These are phyloP conservation scores for Bauhinia variegata DNA, from an alignment of 306 rosid genomes.

Conservation along the genomic window DNA sequence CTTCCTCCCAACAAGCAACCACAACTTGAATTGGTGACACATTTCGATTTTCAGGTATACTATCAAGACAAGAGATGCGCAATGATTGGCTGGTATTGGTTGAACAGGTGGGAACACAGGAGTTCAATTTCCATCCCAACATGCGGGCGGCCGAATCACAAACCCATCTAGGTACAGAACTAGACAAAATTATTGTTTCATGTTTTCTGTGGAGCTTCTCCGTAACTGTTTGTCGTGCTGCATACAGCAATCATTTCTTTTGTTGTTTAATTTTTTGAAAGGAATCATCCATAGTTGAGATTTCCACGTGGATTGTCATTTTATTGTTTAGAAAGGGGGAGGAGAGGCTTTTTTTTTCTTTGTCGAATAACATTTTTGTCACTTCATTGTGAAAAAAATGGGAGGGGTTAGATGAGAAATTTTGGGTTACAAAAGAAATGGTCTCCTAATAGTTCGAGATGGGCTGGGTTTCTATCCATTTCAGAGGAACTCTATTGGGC, in stretches of 20 bases:
- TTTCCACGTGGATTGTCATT: too few relatives aligned
- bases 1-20: conserved; percentile 23
- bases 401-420: too few relatives aligned
- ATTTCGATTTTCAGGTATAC: neutral
- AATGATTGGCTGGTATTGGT: neutral
- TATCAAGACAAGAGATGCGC: neutral
- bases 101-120: neutral
- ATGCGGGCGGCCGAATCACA: neutral
- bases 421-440: too few relatives aligned
- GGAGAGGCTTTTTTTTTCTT: too few relatives aligned
- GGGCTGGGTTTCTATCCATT: too few relatives aligned
- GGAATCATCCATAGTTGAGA: too few relatives aligned
- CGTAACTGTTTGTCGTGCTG: neutral
- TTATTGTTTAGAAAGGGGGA: too few relatives aligned
- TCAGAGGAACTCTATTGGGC: too few relatives aligned
- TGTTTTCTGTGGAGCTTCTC: neutral
- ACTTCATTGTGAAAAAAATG: too few relatives aligned
- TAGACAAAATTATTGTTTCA: neutral
- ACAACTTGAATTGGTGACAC: neutral
- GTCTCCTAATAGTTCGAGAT: too few relatives aligned
- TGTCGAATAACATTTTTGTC: too few relatives aligned
- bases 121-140: neutral
- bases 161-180: neutral
- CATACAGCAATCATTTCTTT: too few relatives aligned
- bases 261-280: neutral